Evolutionary conservation across 495 filamentous ascomycete genomes (phyloP), one percentile per base, ranked within the genome.

Genomic region (Neurospora intermedia): DNA sequence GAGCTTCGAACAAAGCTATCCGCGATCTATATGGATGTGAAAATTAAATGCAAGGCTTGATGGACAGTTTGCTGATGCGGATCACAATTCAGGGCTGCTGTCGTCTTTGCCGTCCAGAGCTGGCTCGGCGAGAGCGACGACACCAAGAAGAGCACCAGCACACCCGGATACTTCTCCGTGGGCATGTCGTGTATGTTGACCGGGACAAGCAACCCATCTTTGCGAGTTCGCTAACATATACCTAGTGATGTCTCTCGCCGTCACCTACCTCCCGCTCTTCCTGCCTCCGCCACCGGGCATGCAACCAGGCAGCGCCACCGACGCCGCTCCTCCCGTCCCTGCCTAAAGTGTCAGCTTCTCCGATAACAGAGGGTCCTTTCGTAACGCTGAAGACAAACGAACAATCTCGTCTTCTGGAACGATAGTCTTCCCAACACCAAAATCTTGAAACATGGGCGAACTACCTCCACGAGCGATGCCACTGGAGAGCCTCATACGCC

Each of bases 71-170:
- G 54, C 54, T 66, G 54, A 66, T 66, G 27, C 54, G 15, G 3
- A 66, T 66, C 15, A 66, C 7, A 31, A 54, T 72, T 15, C 79
- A 95, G 93, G 94, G 90, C 91, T 10, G 86, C 94, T 7, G 90
- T 97, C 69, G 88, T 95, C 69, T 91, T 96, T 81, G 89, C 93
- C 71, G 82, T 97, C 54, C 93, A 97, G 83, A 88, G 85, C 75
- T 97, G 93, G 94, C 87, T 97, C 20, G 90, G 90, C 73, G 94
- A 97, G 84, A 91, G 90, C 75, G 88, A 91, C 69, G 93, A 94
- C 46, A 85, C 91, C 77, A 90, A 88, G 82, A 89, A 87, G 76
- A 90, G 81, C 72, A 80, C 85, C 59, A 83, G 85, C 48, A 94
- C 92, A 6, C 94, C 94, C n/a, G 90, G 89, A 16, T 93, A 93